Percentiles rank a stretch among this genome's conserved stretches.
Evolutionary conservation across 1,139 yeast genomes (phyloP).

Genomic region (Wickerhamomyces sp.): DNA sequence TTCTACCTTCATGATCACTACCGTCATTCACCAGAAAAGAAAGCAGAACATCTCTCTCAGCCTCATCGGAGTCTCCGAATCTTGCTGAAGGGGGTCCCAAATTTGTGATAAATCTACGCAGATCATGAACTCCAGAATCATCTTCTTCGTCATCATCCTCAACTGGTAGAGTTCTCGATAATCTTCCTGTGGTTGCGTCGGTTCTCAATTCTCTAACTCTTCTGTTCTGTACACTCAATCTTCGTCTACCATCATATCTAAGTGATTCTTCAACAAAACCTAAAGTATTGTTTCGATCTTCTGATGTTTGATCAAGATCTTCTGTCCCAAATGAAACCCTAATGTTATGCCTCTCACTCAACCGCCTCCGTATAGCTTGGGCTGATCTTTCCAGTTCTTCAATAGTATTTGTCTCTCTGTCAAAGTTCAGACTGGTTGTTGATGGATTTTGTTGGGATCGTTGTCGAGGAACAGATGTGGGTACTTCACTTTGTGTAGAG

Average conservation of each 20-base stretch:
- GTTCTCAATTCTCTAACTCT: not conserved
- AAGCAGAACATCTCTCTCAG: not conserved
- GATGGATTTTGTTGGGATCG: too few relatives aligned
- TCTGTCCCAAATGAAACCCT: not conserved
- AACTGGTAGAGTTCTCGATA: not conserved
- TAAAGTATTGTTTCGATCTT: not conserved
- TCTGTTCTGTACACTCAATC: slow-evolving; percentile 1
- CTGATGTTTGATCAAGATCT: too few relatives aligned
- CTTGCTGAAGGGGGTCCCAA: not conserved
- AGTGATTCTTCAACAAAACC: not conserved
- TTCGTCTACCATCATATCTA: not conserved
- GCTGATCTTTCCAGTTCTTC: slow-evolving; percentile 4
- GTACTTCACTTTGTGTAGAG: too few relatives aligned
- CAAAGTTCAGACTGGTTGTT: not conserved
- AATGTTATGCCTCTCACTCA: slow-evolving; percentile 5
- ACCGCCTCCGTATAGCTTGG: slow-evolving; percentile 3
- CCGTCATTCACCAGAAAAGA: not conserved
- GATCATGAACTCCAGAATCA: not conserved
- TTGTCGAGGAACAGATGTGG: too few relatives aligned
- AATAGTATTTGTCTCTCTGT: not conserved
- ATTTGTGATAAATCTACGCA: not conserved
- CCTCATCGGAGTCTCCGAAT: not conserved
- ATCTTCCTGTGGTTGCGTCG: not conserved
- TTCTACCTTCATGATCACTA: not conserved
- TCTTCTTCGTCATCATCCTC: not conserved